These are phyloP conservation scores for Luvunga scandens DNA, from an alignment of 345 rosid genomes.

Conservation along the genomic window DNA sequence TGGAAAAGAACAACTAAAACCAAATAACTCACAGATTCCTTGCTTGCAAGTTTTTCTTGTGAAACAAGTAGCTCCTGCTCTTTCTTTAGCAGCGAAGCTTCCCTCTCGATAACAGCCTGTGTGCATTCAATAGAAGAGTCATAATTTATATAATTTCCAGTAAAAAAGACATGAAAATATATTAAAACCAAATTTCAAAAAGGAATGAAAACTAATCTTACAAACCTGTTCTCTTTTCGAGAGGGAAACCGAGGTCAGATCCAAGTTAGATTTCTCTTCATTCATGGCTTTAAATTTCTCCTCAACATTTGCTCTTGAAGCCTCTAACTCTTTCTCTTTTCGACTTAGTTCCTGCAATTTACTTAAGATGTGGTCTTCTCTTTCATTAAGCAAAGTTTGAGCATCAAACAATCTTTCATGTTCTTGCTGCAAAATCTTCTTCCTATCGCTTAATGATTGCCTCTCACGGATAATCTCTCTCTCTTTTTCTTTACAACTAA, in stretches of 20 bases:
- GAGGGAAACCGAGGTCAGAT: constrained; percentile 43
- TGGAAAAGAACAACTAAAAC: neutral
- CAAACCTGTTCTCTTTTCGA: constrained; percentile 81
- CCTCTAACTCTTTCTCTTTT: constrained; percentile 56
- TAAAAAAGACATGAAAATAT: neutral
- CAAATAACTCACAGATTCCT: constrained; percentile 68
- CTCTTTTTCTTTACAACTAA: constrained; percentile 85
- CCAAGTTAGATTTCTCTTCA: constrained; percentile 57
- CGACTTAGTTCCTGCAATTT: constrained; percentile 66
- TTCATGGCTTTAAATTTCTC: constrained; percentile 51
- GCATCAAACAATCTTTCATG: constrained; percentile 75
- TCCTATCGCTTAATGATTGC: constrained; percentile 69
- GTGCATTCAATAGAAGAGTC: constrained; percentile 10
- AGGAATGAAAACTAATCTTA: neutral
- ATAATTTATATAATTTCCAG: constrained; percentile 13
- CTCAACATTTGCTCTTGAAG: constrained; percentile 48
- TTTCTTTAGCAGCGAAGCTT: constrained; percentile 54
- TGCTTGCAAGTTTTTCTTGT: constrained; percentile 66
- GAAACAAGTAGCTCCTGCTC: constrained; percentile 75
- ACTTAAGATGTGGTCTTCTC: constrained; percentile 72
- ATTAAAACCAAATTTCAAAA: neutral
- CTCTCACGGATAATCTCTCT: constrained; percentile 63
- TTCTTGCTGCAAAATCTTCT: constrained; percentile 69
- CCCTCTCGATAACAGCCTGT: constrained; percentile 59
- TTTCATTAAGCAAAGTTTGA: constrained; percentile 69